Evolutionary conservation across 345 rosid genomes (phyloP).

Genomic region (Hibiscus tridactylites): DNA sequence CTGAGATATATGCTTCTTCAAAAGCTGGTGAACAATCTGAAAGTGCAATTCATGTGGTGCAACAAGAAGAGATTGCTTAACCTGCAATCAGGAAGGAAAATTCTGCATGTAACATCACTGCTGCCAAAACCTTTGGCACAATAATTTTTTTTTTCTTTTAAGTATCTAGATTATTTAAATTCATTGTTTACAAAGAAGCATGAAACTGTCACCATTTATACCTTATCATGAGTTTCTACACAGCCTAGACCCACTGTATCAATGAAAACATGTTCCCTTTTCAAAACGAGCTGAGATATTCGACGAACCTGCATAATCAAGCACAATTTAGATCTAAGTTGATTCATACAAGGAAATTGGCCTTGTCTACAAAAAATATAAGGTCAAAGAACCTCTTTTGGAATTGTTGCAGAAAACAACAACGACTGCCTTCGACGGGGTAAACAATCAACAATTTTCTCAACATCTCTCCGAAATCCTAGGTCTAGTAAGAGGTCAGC

Average conservation of each 20-base stretch:
- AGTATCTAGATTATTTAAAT: not conserved
- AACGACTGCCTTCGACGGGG: slow-evolving; percentile 84
- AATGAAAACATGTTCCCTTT: slow-evolving; percentile 67
- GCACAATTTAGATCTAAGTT: not conserved
- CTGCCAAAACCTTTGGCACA: slow-evolving; percentile 10
- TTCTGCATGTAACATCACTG: not conserved
- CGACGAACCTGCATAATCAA: slow-evolving; percentile 64
- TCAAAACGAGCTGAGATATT: slow-evolving; percentile 84
- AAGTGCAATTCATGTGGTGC: slow-evolving; percentile 74
- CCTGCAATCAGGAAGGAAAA: slow-evolving; percentile 33
- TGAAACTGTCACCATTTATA: slow-evolving; percentile 9
- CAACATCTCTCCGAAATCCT: slow-evolving; percentile 93
- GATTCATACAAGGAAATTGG: slow-evolving; percentile 1
- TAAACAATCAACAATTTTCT: slow-evolving; percentile 78
- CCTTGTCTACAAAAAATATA: not conserved
- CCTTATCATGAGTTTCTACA: slow-evolving; percentile 85
- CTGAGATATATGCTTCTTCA: slow-evolving; percentile 55
- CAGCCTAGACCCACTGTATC: slow-evolving; percentile 69
- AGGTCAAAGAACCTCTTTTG: slow-evolving; percentile 60
- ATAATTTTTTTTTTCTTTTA: not conserved
- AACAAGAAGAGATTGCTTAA: slow-evolving; percentile 62
- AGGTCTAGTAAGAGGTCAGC: slow-evolving; percentile 90
- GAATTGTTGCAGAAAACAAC: slow-evolving; percentile 85
- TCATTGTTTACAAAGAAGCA: not conserved
- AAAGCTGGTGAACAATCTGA: slow-evolving; percentile 55